phyloP scores from a whole-genome alignment of 441 rosid genomes.

The Populus trichocarpa region DNA sequence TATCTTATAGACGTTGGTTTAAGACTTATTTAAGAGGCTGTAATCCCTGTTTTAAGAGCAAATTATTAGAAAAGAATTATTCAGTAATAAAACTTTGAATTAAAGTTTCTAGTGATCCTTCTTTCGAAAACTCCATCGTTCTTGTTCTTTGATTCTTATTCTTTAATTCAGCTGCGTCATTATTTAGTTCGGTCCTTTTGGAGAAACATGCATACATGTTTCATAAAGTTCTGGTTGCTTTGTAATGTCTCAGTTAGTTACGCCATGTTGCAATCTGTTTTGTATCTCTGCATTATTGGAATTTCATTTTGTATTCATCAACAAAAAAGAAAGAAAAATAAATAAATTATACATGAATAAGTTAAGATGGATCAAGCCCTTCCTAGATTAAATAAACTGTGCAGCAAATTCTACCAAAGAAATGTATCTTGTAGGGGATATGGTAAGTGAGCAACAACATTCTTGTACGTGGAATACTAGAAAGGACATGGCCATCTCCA shows the following conservation, averaged over 20 bases:
- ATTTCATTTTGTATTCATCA: not conserved
- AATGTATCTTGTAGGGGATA: too few species aligned
- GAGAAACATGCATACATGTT: not conserved
- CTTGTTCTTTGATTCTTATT: too few species aligned
- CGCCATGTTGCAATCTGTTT: not conserved
- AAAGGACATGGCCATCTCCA: not conserved
- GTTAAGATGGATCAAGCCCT: not conserved
- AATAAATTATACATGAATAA: not conserved
- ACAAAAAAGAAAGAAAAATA: not conserved
- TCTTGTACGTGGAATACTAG: not conserved
- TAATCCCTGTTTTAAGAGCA: too few species aligned
- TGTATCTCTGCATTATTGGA: not conserved
- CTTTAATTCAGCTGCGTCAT: too few species aligned
- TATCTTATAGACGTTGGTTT: not conserved
- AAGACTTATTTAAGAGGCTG: too few species aligned
- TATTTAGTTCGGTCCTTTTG: not conserved
- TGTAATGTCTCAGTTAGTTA: not conserved
- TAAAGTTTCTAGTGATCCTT: too few species aligned
- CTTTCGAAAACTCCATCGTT: too few species aligned
- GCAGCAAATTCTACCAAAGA: not conserved
- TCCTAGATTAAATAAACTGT: not conserved
- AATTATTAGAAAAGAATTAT: too few species aligned
- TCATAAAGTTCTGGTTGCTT: not conserved
- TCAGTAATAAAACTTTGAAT: too few species aligned
- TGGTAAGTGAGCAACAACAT: not conserved